phyloP scores from a whole-genome alignment of 768 basidiomycete species.

The Phallus indusiatus region DNA sequence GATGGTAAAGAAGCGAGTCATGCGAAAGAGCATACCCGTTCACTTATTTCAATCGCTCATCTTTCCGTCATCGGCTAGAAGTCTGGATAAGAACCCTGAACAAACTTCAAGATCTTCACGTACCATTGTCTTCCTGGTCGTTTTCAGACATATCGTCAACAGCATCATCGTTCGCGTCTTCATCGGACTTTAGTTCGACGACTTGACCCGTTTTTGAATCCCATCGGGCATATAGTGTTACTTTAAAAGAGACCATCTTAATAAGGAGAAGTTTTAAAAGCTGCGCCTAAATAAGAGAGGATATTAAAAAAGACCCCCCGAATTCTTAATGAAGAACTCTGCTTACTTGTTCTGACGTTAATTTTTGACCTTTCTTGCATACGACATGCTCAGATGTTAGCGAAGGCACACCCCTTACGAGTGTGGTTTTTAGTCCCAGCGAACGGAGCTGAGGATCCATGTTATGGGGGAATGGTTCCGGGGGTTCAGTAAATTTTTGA shows the following conservation, averaged over 20 bases:
- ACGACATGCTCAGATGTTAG: constrained; percentile 71
- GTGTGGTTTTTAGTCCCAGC: constrained; percentile 75
- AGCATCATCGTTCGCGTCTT: constrained; percentile 15
- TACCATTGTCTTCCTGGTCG: not conserved
- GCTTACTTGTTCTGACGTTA: constrained; percentile 52
- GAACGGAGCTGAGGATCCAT: constrained; percentile 95
- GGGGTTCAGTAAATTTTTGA: constrained; percentile 67
- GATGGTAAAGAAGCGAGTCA: too few species aligned
- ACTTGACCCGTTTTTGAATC: constrained; percentile 59
- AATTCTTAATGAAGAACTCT: not conserved
- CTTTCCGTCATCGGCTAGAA: not conserved
- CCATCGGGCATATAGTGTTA: constrained; percentile 66
- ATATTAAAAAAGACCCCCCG: not conserved
- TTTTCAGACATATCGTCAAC: not conserved
- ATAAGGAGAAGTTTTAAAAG: constrained; percentile 86
- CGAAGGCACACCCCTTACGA: constrained; percentile 84
- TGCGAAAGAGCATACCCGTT: too few species aligned
- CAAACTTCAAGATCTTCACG: not conserved
- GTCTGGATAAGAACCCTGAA: not conserved
- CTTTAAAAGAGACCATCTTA: constrained; percentile 77
- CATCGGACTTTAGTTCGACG: constrained; percentile 41
- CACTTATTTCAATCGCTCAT: not conserved
- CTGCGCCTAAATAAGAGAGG: constrained; percentile 54
- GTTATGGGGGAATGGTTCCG: constrained; percentile 90
- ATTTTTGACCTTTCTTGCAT: constrained; percentile 70